Conservation (phyloP, 2,329 filamentous ascomycete genomes). For the Salinomyces thailandicus region DNA sequence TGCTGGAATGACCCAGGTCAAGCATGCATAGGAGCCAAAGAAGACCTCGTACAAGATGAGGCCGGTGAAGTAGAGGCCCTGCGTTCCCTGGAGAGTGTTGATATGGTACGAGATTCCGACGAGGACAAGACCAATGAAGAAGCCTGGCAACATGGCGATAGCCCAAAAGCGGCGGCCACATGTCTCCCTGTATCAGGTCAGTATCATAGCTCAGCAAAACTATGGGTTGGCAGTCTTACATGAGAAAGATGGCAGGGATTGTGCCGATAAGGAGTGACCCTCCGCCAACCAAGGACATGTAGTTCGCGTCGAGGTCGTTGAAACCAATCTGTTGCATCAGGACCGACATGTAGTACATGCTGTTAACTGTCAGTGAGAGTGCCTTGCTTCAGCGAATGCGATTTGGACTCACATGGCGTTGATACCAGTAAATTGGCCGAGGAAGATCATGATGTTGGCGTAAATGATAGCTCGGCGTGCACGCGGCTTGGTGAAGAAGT, state of each 20-base stretch:
- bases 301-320: slow-evolving; percentile 50
- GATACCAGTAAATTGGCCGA: slow-evolving; percentile 61
- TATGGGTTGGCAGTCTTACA: slow-evolving; percentile 1
- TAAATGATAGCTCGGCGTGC: slow-evolving; percentile 57
- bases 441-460: slow-evolving; percentile 58
- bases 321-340: slow-evolving; percentile 61
- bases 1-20: slow-evolving; percentile 35
- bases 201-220: slow-evolving; percentile 30
- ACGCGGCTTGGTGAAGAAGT: slow-evolving; percentile 61
- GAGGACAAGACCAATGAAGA: slow-evolving; percentile 58
- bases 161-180: slow-evolving; percentile 68
- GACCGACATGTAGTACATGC: slow-evolving; percentile 58
- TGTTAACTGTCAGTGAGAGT: slow-evolving; percentile 16
- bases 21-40: slow-evolving; percentile 41
- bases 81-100: slow-evolving; percentile 20
- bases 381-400: not conserved
- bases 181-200: slow-evolving; percentile 50
- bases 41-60: slow-evolving; percentile 58
- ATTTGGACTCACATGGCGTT: slow-evolving; percentile 43
- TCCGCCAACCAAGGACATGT: slow-evolving; percentile 66
- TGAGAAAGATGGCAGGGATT: slow-evolving; percentile 17
- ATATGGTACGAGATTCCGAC: slow-evolving; percentile 56
- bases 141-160: slow-evolving; percentile 59
- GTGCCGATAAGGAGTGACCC: slow-evolving; percentile 51
- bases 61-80: slow-evolving; percentile 57